Evolutionary conservation across 78 protist species (phyloP), one percentile per base, ranked within the genome.

Genomic region (Dictyostelium purpureum): DNA sequence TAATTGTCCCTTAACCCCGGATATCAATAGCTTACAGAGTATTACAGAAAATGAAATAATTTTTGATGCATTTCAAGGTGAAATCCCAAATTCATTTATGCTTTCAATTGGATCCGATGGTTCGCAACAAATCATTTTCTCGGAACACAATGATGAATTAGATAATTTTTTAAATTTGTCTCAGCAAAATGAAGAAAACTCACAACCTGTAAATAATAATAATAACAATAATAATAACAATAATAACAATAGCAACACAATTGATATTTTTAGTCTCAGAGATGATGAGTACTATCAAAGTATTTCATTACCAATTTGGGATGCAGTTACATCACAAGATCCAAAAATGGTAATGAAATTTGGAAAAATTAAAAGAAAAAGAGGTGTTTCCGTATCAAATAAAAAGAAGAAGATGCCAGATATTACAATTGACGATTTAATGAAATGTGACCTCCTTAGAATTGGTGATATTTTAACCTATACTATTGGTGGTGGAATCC

Each of bases 271-370:
- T 16, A 33, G 71, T 16, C 2, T 57, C 7, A 63, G 42, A 14
- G 49, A 52, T 52, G 45, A 52, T 35, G 38, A 76, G 12, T 31
- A 35, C 35, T 85, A 85, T 73, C 92, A 85, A 73, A 52, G 81
- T 26, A 12, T 85, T 11, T 85, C 92, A 73, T 42, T 85, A 24
- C 82, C 92, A 19, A 59, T 85, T 31, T 85, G 92, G 92, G 92
- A 85, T 73, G 92, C 92, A 33, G 82, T 85, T 4, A 85, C 92
- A 12, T 59, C 77, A 11, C 92, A 85, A 47, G 92, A 85, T 45
- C 92, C 92, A 26, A 52, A 57, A 35, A 28, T 61, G 45, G 19
- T 85, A 16, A 47, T 82, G 52, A 51, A 51, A 16, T 33, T 28
- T 33, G 76, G 83, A 1, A 85, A 85, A 16, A 33, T 85, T 51